These are phyloP conservation scores for Tolypocladium tropicale DNA, from an alignment of 2,329 filamentous ascomycete species.

Conservation along the genomic window DNA sequence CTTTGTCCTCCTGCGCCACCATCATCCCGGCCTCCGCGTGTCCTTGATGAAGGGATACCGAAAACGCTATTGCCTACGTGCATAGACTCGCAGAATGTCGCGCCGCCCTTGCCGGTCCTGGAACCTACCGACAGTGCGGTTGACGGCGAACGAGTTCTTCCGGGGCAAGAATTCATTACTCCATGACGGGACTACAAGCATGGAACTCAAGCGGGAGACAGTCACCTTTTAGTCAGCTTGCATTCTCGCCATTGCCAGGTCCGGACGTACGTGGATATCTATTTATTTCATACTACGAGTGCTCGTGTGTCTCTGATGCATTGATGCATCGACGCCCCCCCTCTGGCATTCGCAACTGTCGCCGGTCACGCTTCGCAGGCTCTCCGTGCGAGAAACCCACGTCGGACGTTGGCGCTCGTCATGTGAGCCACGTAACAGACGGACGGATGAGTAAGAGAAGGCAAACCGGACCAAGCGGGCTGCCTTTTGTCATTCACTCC, in stretches of 20 bases:
- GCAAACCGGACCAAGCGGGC: background rate
- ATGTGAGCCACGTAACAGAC: constrained; percentile 2
- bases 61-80: background rate
- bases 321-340: background rate
- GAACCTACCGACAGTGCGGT: background rate
- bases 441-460: background rate
- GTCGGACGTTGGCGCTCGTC: constrained; percentile 1
- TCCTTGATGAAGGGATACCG: background rate
- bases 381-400: background rate
- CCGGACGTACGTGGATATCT: background rate
- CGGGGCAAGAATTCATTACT: too few relatives aligned
- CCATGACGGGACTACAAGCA: too few relatives aligned
- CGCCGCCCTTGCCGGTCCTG: background rate
- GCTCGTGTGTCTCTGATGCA: background rate
- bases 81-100: background rate
- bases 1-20: constrained; percentile 1
- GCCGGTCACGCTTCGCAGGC: background rate
- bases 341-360: background rate
- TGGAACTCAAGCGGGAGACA: background rate
- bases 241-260: background rate
- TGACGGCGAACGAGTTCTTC: too few relatives aligned
- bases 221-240: background rate
- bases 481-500: background rate
- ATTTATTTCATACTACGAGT: background rate
- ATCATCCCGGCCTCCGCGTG: background rate